Base-by-base conservation (phyloP, 2,329 filamentous ascomycete species). In the Cladobotryum mycophilum region DNA sequence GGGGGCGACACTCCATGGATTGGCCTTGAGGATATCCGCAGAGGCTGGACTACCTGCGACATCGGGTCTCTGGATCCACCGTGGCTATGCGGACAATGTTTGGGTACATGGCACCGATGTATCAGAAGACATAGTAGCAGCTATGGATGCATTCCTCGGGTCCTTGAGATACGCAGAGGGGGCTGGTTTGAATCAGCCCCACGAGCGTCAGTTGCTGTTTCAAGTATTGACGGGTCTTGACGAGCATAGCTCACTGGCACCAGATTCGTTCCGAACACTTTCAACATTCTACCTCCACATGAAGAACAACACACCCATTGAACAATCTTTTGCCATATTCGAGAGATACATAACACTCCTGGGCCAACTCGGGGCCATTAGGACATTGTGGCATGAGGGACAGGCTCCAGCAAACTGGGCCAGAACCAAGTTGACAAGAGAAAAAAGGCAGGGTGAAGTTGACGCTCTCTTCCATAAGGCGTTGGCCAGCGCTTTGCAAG, bases 321-420 rank as follows among this genome's bases (percentile, higher is more conserved):
- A 44, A 17, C 34, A 41, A 22, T 54, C 53, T 15, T 51, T 53
- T 14, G 48, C 48, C 9, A 48, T 61, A 14, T 66, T 63, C 48
- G 49, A 48, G 18, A 48, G 55, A 1, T 69, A 66, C 52, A 56
- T 69, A 33, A 40, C 41, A 25, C 53, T 65, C 5, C 53, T 69
- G 15, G 64, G 63, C 5, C 57, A 60, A 13, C 57, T 69, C 8
- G 65, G 67, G 7, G 64, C 65, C 5, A 51, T 58, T 8, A 54
- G 63, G 36, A 66, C 60, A 22, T 53, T 69, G 13, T 61, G 61
- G 59, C 62, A 61, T 43, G 66, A 68, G 55, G 62, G 62, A 59
- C 60, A 51, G 30, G 46, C 51, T 17, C 56, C 56, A 12, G 48
- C 44, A 5, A 42, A 33, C 4, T 17, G 40, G 15, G 42, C 44